A percentile compares a stretch with the other conserved stretches of the same genome.
phyloP scores from a whole-genome alignment of 2,329 filamentous ascomycete genomes.

The Talaromyces sp. region DNA sequence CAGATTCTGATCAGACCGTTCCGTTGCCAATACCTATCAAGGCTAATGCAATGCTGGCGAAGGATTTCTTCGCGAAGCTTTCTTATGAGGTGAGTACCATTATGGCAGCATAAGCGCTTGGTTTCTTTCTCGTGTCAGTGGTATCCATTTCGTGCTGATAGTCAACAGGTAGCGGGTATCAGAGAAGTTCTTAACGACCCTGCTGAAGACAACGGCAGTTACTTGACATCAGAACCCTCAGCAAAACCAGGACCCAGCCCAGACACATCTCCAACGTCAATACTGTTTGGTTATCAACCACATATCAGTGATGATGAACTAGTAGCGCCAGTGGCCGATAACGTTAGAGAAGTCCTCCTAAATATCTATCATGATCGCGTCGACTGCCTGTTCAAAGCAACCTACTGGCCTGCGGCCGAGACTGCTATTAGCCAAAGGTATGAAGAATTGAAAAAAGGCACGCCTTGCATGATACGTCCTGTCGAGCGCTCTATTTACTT shows the following conservation, averaged over 20 bases:
- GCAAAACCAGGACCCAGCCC: neutral
- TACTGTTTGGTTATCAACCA: neutral
- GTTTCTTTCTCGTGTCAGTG: neutral
- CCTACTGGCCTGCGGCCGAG: constrained; percentile 3
- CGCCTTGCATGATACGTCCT: neutral
- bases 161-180: constrained; percentile 2
- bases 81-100: neutral
- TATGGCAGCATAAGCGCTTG: neutral
- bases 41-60: constrained; percentile 1
- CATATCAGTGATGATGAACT: neutral
- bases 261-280: neutral
- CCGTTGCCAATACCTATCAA: neutral
- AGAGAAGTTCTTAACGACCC: constrained; percentile 2
- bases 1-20: neutral
- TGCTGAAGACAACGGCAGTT: neutral
- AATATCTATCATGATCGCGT: constrained; percentile 3
- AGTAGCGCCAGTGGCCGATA: neutral
- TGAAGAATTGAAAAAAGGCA: neutral
- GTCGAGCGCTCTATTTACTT: constrained; percentile 7
- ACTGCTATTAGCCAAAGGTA: neutral
- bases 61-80: constrained; percentile 6
- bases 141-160: neutral
- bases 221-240: neutral
- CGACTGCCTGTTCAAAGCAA: constrained; percentile 8
- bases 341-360: neutral